Evolutionary conservation across 176 grass and related monocot genomes (phyloP), one percentile per base, ranked within the genome.

Genomic region (Coix lacrymajobi): DNA sequence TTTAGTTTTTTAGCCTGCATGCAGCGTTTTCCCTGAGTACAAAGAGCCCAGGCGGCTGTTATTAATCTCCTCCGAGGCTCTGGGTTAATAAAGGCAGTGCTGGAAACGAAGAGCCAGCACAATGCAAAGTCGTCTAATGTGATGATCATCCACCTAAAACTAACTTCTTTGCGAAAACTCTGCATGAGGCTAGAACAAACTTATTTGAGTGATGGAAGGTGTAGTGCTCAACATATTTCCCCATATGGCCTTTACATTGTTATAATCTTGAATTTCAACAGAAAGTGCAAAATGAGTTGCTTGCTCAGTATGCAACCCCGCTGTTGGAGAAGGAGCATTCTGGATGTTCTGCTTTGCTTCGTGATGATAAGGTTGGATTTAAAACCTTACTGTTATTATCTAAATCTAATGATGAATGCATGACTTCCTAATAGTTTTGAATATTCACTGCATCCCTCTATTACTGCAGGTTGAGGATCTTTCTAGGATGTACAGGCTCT

Each of bases 251-350:
- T 25, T 20, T 51, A 72, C 25, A 32, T 54, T 62, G 36, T 66
- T 62, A 5, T 68, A 28, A 11, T 79, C 54, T 60, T 48, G 58
- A 13, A 66, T 83, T 33, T 60, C 65, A 37, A 64, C 89, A 99
- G 97, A 96, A 92, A 92, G 93, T 94, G 65, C 93, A 96, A 91
- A 90, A 94, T 76, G 97, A 99, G 64, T 89, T 99, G 69, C 90
- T 99, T 63, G 88, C 87, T 41, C 83, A 78, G 70, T 92, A 99
- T 92, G 91, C 91, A 83, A 96, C 72, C 57, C 97, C 88, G 32
- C 89, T 99, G 77, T 83, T 99, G 48, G 93, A 94, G 73, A 98
- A 98, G 51, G 96, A 99, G 38, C 91, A 99, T 82, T 99, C 96
- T 68, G 93, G 96, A 62, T 99, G 89, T 78, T 88, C 83, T 90